Evolutionary conservation across 2,329 filamentous ascomycete species (phyloP), one percentile per base, ranked within the genome.

Genomic region (Arachnomyces sp.): DNA sequence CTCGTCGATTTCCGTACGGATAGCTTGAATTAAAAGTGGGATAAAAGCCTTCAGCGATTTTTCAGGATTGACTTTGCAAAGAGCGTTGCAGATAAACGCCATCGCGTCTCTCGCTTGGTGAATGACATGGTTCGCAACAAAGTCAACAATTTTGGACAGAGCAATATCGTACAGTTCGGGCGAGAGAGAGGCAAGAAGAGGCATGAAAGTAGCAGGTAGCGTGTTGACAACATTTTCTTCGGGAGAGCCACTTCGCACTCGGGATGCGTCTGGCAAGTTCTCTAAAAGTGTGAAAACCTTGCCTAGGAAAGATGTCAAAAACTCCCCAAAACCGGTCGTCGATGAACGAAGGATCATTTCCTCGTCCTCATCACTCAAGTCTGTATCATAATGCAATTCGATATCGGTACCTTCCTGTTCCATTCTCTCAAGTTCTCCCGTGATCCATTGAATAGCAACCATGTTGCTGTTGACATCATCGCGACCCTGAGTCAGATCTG

Each of bases 161-260:
- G 86, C 87, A 58, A 92, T 77, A 54, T 96, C 92, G 54, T 93
- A 98, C 8, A 96, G 76, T 55, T 95, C 88, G 0, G 90, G 86
- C 0, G 92, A 96, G 16, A 98, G 69, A 0, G 89, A 86, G 1
- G 90, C 84, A 49, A 98, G 84, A 31, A 98, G 69, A 2, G 92
- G 92, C 38, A 86, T 88, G 46, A 98, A 79, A 0, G 92, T 88
- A 6, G 90, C 87, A 2, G 92, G 92, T 15, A 98, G 67, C 2
- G 89, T 93, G 57, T 96, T 96, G 57, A 96, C 89, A 35, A 98
- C 88, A 53, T 89, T 94, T 55, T 98, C 93, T 61, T 98, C 92
- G 0, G 92, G 92, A 4, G 88, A 93, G 8, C 88, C 88, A 43
- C 85, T 88, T 45, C 90, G 82, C 25, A 94, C 79, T 43, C 90